Conservation (phyloP, 495 filamentous ascomycete species). For the Penicillium paradoxum region DNA sequence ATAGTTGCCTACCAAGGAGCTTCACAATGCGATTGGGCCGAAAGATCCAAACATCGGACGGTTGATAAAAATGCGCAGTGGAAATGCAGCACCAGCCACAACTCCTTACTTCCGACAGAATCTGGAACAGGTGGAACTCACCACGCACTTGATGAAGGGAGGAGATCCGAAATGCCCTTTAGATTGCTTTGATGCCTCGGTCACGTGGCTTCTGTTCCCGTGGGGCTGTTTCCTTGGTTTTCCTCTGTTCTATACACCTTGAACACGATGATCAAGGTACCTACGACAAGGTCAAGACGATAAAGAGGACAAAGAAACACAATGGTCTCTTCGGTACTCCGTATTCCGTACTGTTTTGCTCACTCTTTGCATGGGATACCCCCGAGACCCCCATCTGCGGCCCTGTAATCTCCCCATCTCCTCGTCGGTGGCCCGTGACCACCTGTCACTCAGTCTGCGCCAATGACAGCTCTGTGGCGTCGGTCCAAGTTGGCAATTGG, state of each 20-base stretch:
- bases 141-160: background rate
- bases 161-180: background rate
- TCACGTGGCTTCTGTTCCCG: background rate
- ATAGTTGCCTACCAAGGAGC: background rate
- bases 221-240: too few species aligned
- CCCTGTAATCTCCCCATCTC: slow-evolving; percentile 3
- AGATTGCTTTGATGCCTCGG: background rate
- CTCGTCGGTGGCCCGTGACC: background rate
- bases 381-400: background rate
- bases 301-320: too few species aligned
- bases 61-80: background rate
- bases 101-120: background rate
- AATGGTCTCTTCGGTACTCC: background rate
- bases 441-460: background rate
- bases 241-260: background rate
- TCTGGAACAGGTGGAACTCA: background rate
- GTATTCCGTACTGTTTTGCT: too few species aligned
- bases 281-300: too few species aligned
- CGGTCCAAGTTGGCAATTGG: background rate
- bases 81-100: background rate
- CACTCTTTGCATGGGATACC: background rate
- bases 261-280: background rate
- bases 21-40: background rate
- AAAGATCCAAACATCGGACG: background rate
- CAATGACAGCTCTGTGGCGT: background rate